These are phyloP conservation scores for Quercus suber DNA, from an alignment of 306 rosid species.

Conservation along the genomic window DNA sequence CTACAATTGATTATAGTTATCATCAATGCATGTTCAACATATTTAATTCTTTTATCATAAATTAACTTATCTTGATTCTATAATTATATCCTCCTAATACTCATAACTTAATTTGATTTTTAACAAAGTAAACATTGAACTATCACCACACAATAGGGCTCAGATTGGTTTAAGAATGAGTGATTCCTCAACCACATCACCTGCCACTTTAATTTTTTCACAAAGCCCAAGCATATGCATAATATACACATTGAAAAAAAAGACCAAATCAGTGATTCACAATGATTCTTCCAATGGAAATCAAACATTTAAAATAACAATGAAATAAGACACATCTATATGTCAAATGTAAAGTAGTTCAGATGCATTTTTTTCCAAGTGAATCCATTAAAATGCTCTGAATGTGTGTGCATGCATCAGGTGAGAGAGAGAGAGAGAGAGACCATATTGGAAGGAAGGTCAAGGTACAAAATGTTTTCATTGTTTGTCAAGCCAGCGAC, in stretches of 20 bases:
- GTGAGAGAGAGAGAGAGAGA: conserved; percentile 15
- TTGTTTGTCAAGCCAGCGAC: conserved; percentile 54
- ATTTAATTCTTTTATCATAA: too few relatives aligned
- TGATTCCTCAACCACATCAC: background rate
- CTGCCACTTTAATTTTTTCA: background rate
- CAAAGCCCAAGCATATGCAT: background rate
- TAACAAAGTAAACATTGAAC: too few relatives aligned
- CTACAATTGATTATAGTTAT: too few relatives aligned
- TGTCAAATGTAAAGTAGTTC: background rate
- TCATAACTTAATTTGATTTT: too few relatives aligned
- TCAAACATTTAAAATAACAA: background rate
- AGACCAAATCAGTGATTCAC: background rate
- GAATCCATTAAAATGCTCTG: background rate
- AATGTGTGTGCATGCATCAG: background rate
- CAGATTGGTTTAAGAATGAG: background rate
- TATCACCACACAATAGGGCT: too few relatives aligned
- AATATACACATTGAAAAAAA: background rate
- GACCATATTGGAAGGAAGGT: conserved; percentile 94
- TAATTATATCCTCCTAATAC: too few relatives aligned
- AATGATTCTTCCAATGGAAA: background rate
- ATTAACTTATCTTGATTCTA: too few relatives aligned
- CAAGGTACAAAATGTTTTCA: conserved; percentile 58
- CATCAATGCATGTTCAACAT: too few relatives aligned
- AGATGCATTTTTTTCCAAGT: background rate
- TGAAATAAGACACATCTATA: background rate